These are phyloP conservation scores for Ascochyta rabiei DNA, from an alignment of 2,329 filamentous ascomycete species.

Conservation along the genomic window DNA sequence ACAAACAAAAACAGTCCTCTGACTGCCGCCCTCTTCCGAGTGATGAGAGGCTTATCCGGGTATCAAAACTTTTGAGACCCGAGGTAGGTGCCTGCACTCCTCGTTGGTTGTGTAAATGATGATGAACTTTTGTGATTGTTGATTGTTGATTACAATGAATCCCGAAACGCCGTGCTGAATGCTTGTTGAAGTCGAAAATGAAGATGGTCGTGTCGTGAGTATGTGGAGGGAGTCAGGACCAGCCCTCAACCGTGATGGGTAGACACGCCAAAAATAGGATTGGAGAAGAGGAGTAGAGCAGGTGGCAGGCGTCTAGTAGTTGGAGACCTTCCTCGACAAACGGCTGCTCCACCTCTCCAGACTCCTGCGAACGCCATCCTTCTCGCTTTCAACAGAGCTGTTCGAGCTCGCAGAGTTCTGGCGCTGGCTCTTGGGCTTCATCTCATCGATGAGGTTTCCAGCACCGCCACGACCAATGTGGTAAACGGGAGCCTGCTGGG, in stretches of 20 bases:
- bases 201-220: background rate
- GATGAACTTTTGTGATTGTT: slow-evolving; percentile 26
- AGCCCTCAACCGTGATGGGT: slow-evolving; percentile 38
- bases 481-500: slow-evolving; percentile 65
- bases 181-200: slow-evolving; percentile 13
- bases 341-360: slow-evolving; percentile 47
- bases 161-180: slow-evolving; percentile 32
- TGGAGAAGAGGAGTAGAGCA: slow-evolving; percentile 13
- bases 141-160: slow-evolving; percentile 16
- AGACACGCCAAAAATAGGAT: slow-evolving; percentile 13
- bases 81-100: slow-evolving; percentile 24
- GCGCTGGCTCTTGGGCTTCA: slow-evolving; percentile 36
- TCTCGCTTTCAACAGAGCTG: slow-evolving; percentile 36
- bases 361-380: slow-evolving; percentile 39
- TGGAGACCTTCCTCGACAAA: slow-evolving; percentile 43
- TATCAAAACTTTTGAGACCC: slow-evolving; percentile 22
- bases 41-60: slow-evolving; percentile 6
- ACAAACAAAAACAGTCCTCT: slow-evolving; percentile 20
- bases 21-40: slow-evolving; percentile 35
- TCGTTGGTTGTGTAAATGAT: slow-evolving; percentile 41
- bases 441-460: slow-evolving; percentile 59
- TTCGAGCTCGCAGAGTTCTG: slow-evolving; percentile 39
- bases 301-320: slow-evolving; percentile 24
- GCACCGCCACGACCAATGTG: slow-evolving; percentile 67
- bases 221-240: slow-evolving; percentile 48